Conservation (phyloP, 192 early-diverging fungal species). For the Coemansia sp. region DNA sequence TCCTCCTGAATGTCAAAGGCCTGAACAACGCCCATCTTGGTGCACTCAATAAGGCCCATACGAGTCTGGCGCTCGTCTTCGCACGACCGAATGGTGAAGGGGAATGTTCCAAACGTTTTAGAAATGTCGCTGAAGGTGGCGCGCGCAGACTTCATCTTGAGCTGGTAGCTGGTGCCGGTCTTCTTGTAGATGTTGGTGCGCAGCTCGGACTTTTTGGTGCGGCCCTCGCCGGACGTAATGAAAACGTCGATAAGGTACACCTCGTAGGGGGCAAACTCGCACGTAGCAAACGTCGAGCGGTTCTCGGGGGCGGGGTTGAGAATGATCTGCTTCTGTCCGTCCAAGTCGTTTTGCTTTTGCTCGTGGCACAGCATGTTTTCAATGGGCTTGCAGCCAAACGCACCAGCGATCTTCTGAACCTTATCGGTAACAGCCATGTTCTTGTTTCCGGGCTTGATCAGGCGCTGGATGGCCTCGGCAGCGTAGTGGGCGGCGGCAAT, state of each 20-base stretch:
- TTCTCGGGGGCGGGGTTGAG: slow-evolving; percentile 82
- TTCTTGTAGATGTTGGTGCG: slow-evolving; percentile 95
- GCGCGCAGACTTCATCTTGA: slow-evolving; percentile 89
- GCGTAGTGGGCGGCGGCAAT: slow-evolving; percentile 86
- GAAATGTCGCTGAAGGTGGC: slow-evolving; percentile 73
- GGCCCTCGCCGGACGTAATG: slow-evolving; percentile 88
- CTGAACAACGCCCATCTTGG: slow-evolving; percentile 77
- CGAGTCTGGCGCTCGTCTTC: slow-evolving; percentile 92
- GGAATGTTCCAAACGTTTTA: slow-evolving; percentile 82
- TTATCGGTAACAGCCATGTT: slow-evolving; percentile 69
- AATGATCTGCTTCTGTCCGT: slow-evolving; percentile 94
- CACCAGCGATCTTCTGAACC: slow-evolving; percentile 77
- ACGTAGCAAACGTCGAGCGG: slow-evolving; percentile 70
- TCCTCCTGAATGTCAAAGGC: slow-evolving; percentile 87
- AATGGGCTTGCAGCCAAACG: slow-evolving; percentile 86
- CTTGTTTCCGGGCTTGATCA: slow-evolving; percentile 85
- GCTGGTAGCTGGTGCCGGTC: slow-evolving; percentile 74
- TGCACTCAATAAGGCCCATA: slow-evolving; percentile 91
- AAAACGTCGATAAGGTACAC: slow-evolving; percentile 93
- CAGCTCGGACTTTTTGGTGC: slow-evolving; percentile 66
- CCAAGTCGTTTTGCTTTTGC: slow-evolving; percentile 83
- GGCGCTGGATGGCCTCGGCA: slow-evolving; percentile 81
- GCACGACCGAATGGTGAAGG: slow-evolving; percentile 84
- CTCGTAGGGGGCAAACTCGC: slow-evolving; percentile 74
- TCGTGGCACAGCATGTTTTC: slow-evolving; percentile 94